phyloP scores from a whole-genome alignment of 768 basidiomycete species.

The Cystofilobasidium macerans region DNA sequence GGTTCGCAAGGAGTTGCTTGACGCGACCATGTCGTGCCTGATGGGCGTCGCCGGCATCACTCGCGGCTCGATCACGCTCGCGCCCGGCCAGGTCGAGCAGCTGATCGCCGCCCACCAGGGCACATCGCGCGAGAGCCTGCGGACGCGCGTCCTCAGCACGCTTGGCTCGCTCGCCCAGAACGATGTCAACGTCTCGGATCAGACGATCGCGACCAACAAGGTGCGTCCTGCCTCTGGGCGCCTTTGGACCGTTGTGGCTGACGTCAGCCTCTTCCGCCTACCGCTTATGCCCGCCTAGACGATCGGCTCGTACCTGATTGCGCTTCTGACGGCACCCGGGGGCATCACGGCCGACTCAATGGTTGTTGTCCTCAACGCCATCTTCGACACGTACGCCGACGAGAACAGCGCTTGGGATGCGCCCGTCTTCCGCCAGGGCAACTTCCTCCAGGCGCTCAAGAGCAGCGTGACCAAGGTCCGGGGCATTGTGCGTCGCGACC shows the following conservation, averaged over 20 bases:
- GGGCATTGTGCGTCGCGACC: conserved; percentile 34
- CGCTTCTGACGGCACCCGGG: conserved; percentile 21
- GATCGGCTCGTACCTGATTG: conserved; percentile 37
- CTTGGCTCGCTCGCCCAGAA: conserved; percentile 68
- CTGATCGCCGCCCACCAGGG: conserved; percentile 12
- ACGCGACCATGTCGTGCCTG: conserved; percentile 48
- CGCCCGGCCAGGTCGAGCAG: conserved; percentile 14
- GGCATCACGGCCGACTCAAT: conserved; percentile 50
- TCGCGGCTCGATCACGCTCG: conserved; percentile 9
- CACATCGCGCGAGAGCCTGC: conserved; percentile 49
- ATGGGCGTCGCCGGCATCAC: conserved; percentile 70
- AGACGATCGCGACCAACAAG: conserved; percentile 55
- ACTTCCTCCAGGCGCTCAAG: conserved; percentile 48
- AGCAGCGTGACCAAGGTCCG: conserved; percentile 33
- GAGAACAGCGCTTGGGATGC: conserved; percentile 67
- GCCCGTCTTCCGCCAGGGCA: conserved; percentile 57
- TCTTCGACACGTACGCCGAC: conserved; percentile 90
- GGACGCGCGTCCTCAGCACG: conserved; percentile 63
- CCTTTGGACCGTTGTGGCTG: neutral
- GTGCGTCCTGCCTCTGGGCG: conserved; percentile 37
- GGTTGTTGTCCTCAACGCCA: conserved; percentile 64
- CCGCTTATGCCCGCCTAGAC: conserved; percentile 24
- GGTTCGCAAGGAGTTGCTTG: conserved; percentile 67
- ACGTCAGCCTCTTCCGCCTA: neutral
- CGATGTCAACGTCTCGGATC: conserved; percentile 39